A percentile compares a stretch with the other conserved stretches of the same genome.
phyloP scores from a whole-genome alignment of 805 yeast genomes.

The Saccharomycopsis fermentans region DNA sequence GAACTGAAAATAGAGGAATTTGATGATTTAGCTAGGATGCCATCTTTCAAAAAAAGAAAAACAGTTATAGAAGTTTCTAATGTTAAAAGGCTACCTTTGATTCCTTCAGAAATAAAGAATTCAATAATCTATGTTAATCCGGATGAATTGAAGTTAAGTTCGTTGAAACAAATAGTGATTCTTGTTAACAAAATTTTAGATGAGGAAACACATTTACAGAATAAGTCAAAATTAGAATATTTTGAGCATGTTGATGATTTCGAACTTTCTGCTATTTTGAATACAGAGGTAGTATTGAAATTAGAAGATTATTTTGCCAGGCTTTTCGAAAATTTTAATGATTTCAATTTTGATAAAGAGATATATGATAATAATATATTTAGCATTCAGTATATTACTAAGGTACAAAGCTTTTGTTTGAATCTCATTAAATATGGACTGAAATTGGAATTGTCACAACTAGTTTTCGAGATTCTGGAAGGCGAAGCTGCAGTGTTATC shows the following conservation, averaged over 20 bases:
- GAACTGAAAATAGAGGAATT: neutral
- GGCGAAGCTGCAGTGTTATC: neutral
- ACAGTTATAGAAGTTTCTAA: neutral
- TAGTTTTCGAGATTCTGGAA: neutral
- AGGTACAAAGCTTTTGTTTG: slow-evolving; percentile 27
- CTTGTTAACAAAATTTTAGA: slow-evolving; percentile 18
- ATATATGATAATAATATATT: slow-evolving; percentile 5
- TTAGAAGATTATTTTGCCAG: slow-evolving; percentile 22
- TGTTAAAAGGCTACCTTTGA: neutral
- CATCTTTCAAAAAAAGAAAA: slow-evolving; percentile 1
- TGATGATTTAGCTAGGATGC: neutral
- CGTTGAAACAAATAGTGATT: slow-evolving; percentile 1
- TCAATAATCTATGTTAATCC: slow-evolving; percentile 3
- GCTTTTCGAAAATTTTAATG: slow-evolving; percentile 17
- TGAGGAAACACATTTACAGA: neutral
- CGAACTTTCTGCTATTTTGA: slow-evolving; percentile 20
- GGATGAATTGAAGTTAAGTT: slow-evolving; percentile 4
- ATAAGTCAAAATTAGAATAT: slow-evolving; percentile 10
- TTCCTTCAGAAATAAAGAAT: neutral
- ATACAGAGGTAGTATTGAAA: slow-evolving; percentile 17
- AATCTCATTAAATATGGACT: slow-evolving; percentile 23
- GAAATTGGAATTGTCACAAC: slow-evolving; percentile 20
- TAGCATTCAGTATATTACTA: slow-evolving; percentile 19
- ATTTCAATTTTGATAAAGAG: slow-evolving; percentile 21
- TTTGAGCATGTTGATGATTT: slow-evolving; percentile 17